Base-by-base conservation (phyloP, 768 basidiomycete species). In the Boletus bicolor region DNA sequence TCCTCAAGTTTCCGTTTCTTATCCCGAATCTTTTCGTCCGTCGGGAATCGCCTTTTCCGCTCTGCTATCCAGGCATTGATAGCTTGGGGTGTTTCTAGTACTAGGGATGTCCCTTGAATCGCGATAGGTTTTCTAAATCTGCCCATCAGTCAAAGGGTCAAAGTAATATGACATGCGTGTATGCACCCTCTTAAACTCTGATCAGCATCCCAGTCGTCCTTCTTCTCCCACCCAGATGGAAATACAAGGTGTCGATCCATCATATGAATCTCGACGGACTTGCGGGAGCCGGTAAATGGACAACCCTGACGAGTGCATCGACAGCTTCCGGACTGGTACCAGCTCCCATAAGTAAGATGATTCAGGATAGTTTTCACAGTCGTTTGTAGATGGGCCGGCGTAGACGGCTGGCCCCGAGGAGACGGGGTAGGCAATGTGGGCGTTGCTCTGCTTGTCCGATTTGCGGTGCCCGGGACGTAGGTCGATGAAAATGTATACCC, bases 211-310 rank as follows among this genome's bases (percentile, higher is more conserved):
- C 90, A 91, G 32, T 86, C 86, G 36, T 69, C 53, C 64, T 76
- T 81, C 53, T 79, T 77, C 60, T 85, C 76, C 85, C 87, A 91
- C 21, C 84, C 86, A 43, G 81, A 79, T 24, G 92, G 91, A 60
- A 83, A 91, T 45, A 93, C 83, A 42, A 93, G 77, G 69, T 93
- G 91, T n/a, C 91, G 79, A 62, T 93, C 91, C 91, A 92, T 93
- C 84, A 84, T 87, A 65, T 94, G 92, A 30, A 75, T 77, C 68
- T 92, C 87, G 15, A 92, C 81, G 26, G 82, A 74, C 66, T 89
- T 89, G 39, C 76, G 73, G 4, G 89, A 86, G 35, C 88, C 91
- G 38, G 74, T 74, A 63, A 90, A 94, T 7, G 68, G 62, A 67
- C 91, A 94, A n/a, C 78, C 77, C 42, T 72, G 76, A 61, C 86